A percentile compares a stretch with the other conserved stretches of the same genome.
These are phyloP conservation scores for Cordyceps militaris DNA, from an alignment of 2,329 filamentous ascomycete genomes.

Conservation along the genomic window DNA sequence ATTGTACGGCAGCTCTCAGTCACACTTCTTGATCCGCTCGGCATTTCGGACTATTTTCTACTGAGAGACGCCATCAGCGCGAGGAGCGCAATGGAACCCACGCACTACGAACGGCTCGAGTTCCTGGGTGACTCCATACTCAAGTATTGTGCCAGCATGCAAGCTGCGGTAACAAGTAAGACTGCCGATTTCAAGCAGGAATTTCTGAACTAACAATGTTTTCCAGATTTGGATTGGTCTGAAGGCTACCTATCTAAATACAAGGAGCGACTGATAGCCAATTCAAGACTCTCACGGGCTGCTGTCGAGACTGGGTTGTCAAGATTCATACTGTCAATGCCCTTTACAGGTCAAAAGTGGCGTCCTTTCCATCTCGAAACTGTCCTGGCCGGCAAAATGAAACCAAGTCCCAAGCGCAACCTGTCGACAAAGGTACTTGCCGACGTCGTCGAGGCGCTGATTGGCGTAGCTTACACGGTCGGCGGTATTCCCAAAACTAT, in stretches of 20 bases:
- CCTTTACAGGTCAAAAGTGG: conserved; percentile 69
- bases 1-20: conserved; percentile 51
- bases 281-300: conserved; percentile 61
- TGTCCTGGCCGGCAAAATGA: conserved; percentile 19
- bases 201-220: conserved; percentile 13
- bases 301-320: conserved; percentile 59
- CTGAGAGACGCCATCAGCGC: conserved; percentile 65
- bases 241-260: conserved; percentile 66
- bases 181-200: too few species aligned
- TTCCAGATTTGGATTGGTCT: conserved; percentile 57
- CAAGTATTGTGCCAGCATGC: conserved; percentile 64
- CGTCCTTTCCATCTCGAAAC: conserved; percentile 50
- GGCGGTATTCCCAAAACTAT: conserved; percentile 60
- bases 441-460: conserved; percentile 78
- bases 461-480: conserved; percentile 67
- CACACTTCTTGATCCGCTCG: conserved; percentile 32
- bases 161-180: conserved; percentile 51
- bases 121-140: conserved; percentile 81
- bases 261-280: conserved; percentile 67
- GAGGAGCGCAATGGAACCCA: conserved; percentile 49
- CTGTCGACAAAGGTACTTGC: conserved; percentile 75
- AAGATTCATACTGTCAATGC: conserved; percentile 60
- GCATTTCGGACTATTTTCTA: conserved; percentile 46
- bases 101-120: conserved; percentile 77
- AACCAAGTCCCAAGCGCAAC: conserved; percentile 20